Base-by-base conservation (phyloP, 2,329 filamentous ascomycete genomes). In the Paraphaeosphaeria minitans region DNA sequence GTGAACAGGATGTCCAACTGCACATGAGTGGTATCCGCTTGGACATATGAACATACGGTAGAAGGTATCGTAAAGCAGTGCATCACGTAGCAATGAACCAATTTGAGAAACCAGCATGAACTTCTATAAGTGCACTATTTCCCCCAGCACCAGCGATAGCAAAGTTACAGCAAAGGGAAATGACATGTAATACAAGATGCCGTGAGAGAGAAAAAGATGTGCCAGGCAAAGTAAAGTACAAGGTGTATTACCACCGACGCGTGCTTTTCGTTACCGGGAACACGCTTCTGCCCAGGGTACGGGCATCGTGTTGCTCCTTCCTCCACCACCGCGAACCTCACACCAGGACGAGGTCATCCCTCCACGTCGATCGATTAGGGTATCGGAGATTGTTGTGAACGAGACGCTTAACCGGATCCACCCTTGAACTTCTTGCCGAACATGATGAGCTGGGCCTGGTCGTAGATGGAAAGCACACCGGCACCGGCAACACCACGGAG, bases 401-500 rank as follows among this genome's bases (percentile, higher is more conserved):
- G 51, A 72, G 69, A 65, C 73, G 69, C 66, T 78, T 80, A 79
- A 75, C 77, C 77, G 60, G 77, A 79, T 74, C 77, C 77, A 76
- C 77, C 77, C 82, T 96, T 96, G 93, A 93, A 99, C 87, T 93
- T 92, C 93, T 99, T 98, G 83, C 95, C 95, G 92, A 99, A 99
- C 84, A 99, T 84, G 82, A 99, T 84, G 82, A 99, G 89, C 91
- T 99, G 95, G 83, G 92, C 92, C 89, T 98, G 94, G 83, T 99
- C 95, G 86, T 99, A 99, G 92, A 99, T 97, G 83, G 95, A 99
- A 82, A 99, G 88, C 81, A 99, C 95, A 99, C 95, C 95, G 86
- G 95, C 95, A 92, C 95, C 96, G 80, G 95, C 95, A 80, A 99
- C 95, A 97, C 95, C 96, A 97, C 95, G 95, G 86, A 99, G 95